Evolutionary conservation across 164 flowering plant genomes (phyloP).

Genomic region (Tetracentron sinense): DNA sequence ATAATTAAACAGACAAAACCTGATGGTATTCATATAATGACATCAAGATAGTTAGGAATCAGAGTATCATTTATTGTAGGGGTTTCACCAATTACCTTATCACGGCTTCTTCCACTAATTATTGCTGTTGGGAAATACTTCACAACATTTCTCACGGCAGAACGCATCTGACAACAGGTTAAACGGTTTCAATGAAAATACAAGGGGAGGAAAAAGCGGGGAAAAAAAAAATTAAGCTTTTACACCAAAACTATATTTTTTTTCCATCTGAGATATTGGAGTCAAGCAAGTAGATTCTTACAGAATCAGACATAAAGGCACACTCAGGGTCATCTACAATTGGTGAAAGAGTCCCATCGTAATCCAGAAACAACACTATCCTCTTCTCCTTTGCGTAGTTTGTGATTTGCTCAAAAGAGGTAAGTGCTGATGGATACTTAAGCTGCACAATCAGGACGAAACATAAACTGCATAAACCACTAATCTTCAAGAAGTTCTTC

Average conservation of each 20-base stretch:
- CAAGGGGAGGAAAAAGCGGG: not conserved
- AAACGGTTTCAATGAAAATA: not conserved
- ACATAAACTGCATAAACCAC: not conserved
- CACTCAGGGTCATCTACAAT: slow-evolving; percentile 76
- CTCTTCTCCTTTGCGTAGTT: slow-evolving; percentile 46
- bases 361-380: slow-evolving; percentile 69
- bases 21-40: too few relatives aligned
- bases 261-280: not conserved
- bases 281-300: slow-evolving; percentile 22
- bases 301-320: slow-evolving; percentile 62
- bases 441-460: slow-evolving; percentile 30
- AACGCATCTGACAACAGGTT: slow-evolving; percentile 57
- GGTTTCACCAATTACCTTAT: slow-evolving; percentile 40
- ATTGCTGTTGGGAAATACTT: slow-evolving; percentile 69
- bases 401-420: slow-evolving; percentile 43
- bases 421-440: slow-evolving; percentile 68
- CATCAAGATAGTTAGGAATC: not conserved
- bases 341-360: slow-evolving; percentile 83
- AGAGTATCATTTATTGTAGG: not conserved
- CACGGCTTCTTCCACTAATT: slow-evolving; percentile 78
- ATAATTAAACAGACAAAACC: not conserved
- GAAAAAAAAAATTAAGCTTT: not conserved
- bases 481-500: not conserved
- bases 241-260: too few relatives aligned
- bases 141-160: slow-evolving; percentile 55